A percentile compares a stretch with the other conserved stretches of the same genome.
Conservation (phyloP, 441 rosid species). For the Pelargonium fulgidum region DNA sequence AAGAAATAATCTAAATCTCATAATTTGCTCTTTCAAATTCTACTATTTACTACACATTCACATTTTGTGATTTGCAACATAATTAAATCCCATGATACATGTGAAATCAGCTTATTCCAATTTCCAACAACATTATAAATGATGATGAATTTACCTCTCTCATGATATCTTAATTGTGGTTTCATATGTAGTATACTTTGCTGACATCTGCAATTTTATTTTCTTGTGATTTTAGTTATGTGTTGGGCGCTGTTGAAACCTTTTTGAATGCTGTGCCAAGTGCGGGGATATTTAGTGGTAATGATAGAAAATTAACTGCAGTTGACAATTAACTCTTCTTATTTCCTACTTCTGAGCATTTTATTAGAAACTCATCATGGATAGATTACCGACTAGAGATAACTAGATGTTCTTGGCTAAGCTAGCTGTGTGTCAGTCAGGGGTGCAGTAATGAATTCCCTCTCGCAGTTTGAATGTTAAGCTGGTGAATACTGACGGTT, state of each 20-base stretch:
- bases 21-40: no score
- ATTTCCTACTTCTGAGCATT: constrained; percentile 3
- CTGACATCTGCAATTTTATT: constrained; percentile 17
- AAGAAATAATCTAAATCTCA: no score
- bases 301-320: constrained; percentile 13
- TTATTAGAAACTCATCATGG: not conserved
- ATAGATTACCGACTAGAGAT: not conserved
- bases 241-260: constrained; percentile 99
- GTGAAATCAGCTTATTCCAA: no score
- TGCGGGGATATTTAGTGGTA: constrained; percentile 94
- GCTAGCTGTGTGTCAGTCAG: not conserved
- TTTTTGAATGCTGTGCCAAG: constrained; percentile 92
- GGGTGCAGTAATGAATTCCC: not conserved
- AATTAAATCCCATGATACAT: no score
- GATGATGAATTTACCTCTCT: constrained; percentile 9
- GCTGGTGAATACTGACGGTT: not conserved
- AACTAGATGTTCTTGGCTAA: not conserved
- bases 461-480: not conserved
- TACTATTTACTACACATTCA: no score
- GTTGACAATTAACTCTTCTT: constrained; percentile 1
- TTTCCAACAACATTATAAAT: constrained; percentile 9
- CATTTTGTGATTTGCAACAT: no score
- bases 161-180: constrained; percentile 15
- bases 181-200: constrained; percentile 5
- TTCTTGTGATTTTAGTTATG: constrained; percentile 54